These are phyloP conservation scores for Ganoderma lucidum DNA, from an alignment of 1,284 basidiomycete species.

Conservation along the genomic window DNA sequence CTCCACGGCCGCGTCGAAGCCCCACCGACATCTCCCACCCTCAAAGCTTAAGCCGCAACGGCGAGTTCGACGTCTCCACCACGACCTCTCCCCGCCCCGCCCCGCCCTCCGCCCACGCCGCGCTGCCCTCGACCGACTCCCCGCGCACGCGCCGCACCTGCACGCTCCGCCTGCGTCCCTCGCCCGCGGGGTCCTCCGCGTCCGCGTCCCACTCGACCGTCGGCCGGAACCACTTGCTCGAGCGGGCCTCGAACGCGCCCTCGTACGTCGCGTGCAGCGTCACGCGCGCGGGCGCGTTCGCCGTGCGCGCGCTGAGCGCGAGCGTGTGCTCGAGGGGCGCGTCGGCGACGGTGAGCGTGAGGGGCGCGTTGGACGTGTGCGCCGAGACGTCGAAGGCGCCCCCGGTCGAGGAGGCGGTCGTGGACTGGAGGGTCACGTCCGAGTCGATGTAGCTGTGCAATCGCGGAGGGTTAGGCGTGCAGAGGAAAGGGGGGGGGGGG, in stretches of 20 bases:
- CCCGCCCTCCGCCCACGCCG: conserved; percentile 19
- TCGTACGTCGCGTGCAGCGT: conserved; percentile 51
- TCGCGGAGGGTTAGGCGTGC: background rate
- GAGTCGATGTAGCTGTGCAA: conserved; percentile 41
- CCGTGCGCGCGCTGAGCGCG: conserved; percentile 41
- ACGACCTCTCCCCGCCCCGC: conserved; percentile 4
- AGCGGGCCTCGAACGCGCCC: conserved; percentile 47
- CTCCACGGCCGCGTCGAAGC: background rate
- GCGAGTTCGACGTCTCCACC: conserved; percentile 14
- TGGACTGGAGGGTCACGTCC: conserved; percentile 39
- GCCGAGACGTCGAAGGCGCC: conserved; percentile 43
- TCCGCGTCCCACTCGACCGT: conserved; percentile 16
- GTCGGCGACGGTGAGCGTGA: conserved; percentile 43
- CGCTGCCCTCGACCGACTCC: conserved; percentile 20
- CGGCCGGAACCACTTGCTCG: conserved; percentile 25
- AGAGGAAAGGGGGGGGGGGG: background rate
- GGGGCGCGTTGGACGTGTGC: conserved; percentile 33
- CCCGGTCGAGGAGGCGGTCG: conserved; percentile 36
- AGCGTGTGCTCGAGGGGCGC: conserved; percentile 50
- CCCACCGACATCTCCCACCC: background rate
- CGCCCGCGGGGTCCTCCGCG: conserved; percentile 49
- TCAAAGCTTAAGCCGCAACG: conserved; percentile 12
- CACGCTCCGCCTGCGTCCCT: conserved; percentile 43
- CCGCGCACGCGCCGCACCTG: conserved; percentile 12
- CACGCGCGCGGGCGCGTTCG: conserved; percentile 41